These are phyloP conservation scores for Aspergillus coremiiformis DNA, from an alignment of 495 filamentous ascomycete species.

Conservation along the genomic window DNA sequence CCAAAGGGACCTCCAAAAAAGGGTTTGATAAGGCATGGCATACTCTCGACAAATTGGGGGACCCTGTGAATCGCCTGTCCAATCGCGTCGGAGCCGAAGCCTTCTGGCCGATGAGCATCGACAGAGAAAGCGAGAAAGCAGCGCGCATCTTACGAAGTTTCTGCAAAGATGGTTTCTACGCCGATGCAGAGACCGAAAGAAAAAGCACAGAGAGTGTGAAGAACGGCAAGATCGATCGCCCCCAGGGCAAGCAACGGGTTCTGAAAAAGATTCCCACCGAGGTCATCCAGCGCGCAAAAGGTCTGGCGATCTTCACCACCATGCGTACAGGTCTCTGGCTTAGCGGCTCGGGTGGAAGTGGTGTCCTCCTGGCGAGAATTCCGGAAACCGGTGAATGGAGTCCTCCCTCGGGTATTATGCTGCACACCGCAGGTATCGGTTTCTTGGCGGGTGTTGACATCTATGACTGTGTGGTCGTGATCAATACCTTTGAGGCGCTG, in stretches of 20 bases:
- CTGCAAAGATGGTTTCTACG: slow-evolving; percentile 65
- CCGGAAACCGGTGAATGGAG: slow-evolving; percentile 77
- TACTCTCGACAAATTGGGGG: slow-evolving; percentile 47
- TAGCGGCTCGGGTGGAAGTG: slow-evolving; percentile 74
- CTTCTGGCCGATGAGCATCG: slow-evolving; percentile 74
- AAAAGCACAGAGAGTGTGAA: slow-evolving; percentile 15
- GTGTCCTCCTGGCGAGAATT: slow-evolving; percentile 70
- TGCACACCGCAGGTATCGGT: slow-evolving; percentile 80
- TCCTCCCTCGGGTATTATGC: slow-evolving; percentile 76
- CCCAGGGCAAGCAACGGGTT: slow-evolving; percentile 59
- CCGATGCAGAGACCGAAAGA: slow-evolving; percentile 26
- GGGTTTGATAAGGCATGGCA: slow-evolving; percentile 51
- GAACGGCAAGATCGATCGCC: slow-evolving; percentile 43
- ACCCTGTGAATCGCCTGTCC: slow-evolving; percentile 65
- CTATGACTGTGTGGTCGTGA: slow-evolving; percentile 87
- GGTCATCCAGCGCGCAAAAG: slow-evolving; percentile 79
- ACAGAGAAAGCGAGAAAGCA: slow-evolving; percentile 77
- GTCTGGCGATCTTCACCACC: slow-evolving; percentile 83
- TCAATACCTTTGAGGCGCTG: slow-evolving; percentile 74
- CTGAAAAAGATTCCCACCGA: slow-evolving; percentile 76
- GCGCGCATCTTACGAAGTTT: slow-evolving; percentile 74
- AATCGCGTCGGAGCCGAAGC: slow-evolving; percentile 70
- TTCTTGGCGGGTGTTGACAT: slow-evolving; percentile 87
- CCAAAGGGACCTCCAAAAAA: slow-evolving; percentile 41
- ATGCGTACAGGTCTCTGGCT: slow-evolving; percentile 91